phyloP scores from a whole-genome alignment of 345 rosid species.

The Lepidium didymum region DNA sequence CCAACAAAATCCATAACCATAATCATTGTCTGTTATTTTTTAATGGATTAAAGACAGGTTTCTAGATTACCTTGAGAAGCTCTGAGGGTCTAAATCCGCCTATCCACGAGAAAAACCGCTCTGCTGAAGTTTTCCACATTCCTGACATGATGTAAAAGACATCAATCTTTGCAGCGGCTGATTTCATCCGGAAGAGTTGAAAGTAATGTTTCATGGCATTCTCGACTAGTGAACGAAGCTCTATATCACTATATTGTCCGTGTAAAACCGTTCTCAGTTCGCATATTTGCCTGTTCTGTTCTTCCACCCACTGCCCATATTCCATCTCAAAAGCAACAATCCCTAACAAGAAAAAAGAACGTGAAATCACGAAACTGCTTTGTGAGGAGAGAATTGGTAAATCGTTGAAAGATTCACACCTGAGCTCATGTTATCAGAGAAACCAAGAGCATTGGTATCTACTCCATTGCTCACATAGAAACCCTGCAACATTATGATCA shows the following conservation, averaged over 20 bases:
- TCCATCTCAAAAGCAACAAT: constrained; percentile 81
- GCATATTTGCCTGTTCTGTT: constrained; percentile 51
- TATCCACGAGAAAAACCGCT: constrained; percentile 90
- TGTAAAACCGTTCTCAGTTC: constrained; percentile 59
- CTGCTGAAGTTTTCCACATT: constrained; percentile 83
- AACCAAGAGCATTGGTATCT: constrained; percentile 46
- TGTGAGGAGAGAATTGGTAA: background rate
- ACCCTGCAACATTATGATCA: constrained; percentile 41
- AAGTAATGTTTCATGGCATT: constrained; percentile 60
- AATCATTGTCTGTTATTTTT: background rate
- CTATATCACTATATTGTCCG: constrained; percentile 47
- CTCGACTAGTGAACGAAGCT: constrained; percentile 64
- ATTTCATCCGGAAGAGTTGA: constrained; percentile 80
- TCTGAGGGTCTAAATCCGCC: constrained; percentile 96
- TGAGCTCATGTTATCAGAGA: constrained; percentile 47
- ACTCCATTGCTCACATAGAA: constrained; percentile 43
- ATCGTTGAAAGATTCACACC: constrained; percentile 37
- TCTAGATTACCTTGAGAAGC: constrained; percentile 63
- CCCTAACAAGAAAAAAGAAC: constrained; percentile 29
- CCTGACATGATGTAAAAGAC: constrained; percentile 83
- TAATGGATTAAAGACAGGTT: background rate
- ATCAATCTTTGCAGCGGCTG: constrained; percentile 66
- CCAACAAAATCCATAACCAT: background rate
- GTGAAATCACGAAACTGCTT: background rate
- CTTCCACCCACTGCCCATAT: constrained; percentile 83